Base-by-base conservation (phyloP, 176 grass and related monocot genomes). In the Dendrocalamus sinicus region DNA sequence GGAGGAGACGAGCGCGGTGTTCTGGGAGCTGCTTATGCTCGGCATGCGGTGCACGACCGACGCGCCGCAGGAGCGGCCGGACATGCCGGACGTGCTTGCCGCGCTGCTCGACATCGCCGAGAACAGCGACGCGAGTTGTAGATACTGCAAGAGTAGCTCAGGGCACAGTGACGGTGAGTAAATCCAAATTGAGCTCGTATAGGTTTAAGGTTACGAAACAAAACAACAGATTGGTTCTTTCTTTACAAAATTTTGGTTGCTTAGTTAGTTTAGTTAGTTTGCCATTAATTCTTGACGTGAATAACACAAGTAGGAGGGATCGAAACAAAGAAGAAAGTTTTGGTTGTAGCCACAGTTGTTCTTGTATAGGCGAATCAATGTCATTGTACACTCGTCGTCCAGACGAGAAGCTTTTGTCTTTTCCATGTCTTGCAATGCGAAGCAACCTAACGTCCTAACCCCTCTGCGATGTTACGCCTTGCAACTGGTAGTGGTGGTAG, bases 11-110 rank as follows among this genome's bases (percentile, higher is more conserved):
- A 12, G 26, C 69, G 4, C 28, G 11, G 87, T 90, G 58, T 45
- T 87, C 43, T 75, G 88, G 80, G 83, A 82, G 37, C 53, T 94
- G 30, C 77, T 94, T 12, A 75, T 19, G 90, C 72, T 94, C 7
- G 93, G 87, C 9, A 86, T 92, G 93, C 65, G 88, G 73, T 94
- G 93, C 90, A 92, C 90, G 3, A 73, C 79, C 3, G 93, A 94
- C 81, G 35, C 87, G 59, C 93, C 93, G 9, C 90, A 88, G 24
- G 87, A 94, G 57, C 81, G 93, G 12, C 93, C 88, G 0, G 90
- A 94, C 85, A 92, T 94, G 93, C 63, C 65, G 52, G 84, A 83
- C 3, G 90, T 92, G 5, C 78, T 88, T 44, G 83, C 67, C 17
- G 72, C 59, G 14, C 73, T 94, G 52, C 78, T 87, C 39, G 74